A percentile compares a stretch with the other conserved stretches of the same genome.
Evolutionary conservation across 192 early-diverging fungal genomes (phyloP).

Genomic region (Oehlia diaphana): DNA sequence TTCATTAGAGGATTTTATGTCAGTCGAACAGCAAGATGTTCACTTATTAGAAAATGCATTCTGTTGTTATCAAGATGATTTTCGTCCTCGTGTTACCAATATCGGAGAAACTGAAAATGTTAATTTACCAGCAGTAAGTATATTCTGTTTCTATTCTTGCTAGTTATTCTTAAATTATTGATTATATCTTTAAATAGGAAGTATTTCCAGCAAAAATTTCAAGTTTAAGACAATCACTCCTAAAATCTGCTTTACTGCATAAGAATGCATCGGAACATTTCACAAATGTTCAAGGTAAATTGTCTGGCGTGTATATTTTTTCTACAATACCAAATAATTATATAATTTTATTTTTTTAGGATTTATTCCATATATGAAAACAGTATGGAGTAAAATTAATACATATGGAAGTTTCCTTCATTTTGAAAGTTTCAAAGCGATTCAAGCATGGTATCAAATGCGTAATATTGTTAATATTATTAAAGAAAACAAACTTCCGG

Average conservation of each 20-base stretch:
- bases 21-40: background rate
- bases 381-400: background rate
- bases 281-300: slow-evolving; percentile 1
- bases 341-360: background rate
- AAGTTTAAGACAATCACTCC: background rate
- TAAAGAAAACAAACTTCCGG: background rate
- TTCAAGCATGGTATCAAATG: slow-evolving; percentile 3
- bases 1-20: slow-evolving; percentile 3
- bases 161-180: background rate
- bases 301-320: background rate
- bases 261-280: background rate
- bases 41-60: slow-evolving; percentile 12
- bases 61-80: background rate
- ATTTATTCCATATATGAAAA: slow-evolving; percentile 7
- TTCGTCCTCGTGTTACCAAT: background rate
- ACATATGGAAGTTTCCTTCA: background rate
- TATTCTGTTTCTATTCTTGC: background rate
- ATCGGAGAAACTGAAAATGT: background rate
- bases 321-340: background rate
- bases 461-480: background rate
- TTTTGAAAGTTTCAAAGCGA: slow-evolving; percentile 7
- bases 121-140: background rate
- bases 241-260: background rate
- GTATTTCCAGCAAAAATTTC: background rate
- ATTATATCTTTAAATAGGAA: background rate